These are phyloP conservation scores for Coemansia javaensis DNA, from an alignment of 192 early-diverging fungal genomes.

Conservation along the genomic window DNA sequence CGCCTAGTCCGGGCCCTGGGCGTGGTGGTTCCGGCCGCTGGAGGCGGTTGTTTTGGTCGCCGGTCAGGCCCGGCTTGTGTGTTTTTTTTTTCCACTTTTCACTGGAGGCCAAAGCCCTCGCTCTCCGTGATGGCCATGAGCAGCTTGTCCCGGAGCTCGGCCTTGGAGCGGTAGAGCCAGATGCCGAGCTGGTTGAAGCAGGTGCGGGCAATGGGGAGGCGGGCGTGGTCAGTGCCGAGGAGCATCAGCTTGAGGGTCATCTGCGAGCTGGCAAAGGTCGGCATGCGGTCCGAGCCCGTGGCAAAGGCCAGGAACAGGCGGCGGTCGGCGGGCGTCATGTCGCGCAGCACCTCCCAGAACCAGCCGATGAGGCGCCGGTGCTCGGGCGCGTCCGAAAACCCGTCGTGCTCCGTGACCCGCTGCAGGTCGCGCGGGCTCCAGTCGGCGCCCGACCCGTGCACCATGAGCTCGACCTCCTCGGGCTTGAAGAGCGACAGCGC, in stretches of 20 bases:
- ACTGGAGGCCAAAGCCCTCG: slow-evolving; percentile 72
- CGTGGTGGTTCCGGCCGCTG: no score
- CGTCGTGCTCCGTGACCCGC: slow-evolving; percentile 49
- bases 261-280: slow-evolving; percentile 55
- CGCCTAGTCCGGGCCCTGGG: no score
- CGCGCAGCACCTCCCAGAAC: slow-evolving; percentile 79
- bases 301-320: slow-evolving; percentile 80
- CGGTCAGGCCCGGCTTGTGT: no score
- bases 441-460: slow-evolving; percentile 72
- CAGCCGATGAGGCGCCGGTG: slow-evolving; percentile 42
- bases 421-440: slow-evolving; percentile 30
- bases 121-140: slow-evolving; percentile 71
- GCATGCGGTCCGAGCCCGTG: slow-evolving; percentile 90
- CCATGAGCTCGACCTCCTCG: slow-evolving; percentile 87
- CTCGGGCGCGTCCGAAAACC: slow-evolving; percentile 13
- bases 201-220: slow-evolving; percentile 87
- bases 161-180: slow-evolving; percentile 65
- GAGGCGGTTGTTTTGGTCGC: no score
- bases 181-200: slow-evolving; percentile 91
- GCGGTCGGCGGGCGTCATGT: slow-evolving; percentile 61
- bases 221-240: slow-evolving; percentile 56
- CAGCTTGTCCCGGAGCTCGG: slow-evolving; percentile 66
- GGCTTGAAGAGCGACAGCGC: slow-evolving; percentile 81
- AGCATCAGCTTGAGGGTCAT: slow-evolving; percentile 68
- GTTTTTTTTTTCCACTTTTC: no score